Evolutionary conservation across 495 filamentous ascomycete species (phyloP).

Genomic region (Xylaria venustula): DNA sequence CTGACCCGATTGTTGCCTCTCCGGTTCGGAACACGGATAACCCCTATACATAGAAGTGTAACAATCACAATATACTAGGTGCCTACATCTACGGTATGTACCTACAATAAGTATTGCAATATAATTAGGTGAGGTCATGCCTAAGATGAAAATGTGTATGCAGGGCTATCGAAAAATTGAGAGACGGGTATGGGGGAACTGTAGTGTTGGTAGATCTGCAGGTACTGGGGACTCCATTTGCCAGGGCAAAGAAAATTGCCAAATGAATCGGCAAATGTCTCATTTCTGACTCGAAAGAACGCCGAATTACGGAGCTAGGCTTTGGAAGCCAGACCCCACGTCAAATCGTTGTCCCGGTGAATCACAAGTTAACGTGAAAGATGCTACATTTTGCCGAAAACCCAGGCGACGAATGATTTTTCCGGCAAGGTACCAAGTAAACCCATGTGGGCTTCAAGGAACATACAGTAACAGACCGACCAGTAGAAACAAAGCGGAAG

Average conservation of each 20-base stretch:
- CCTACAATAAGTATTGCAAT: too few species aligned
- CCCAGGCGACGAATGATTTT: neutral
- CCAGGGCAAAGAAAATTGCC: neutral
- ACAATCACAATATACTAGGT: neutral
- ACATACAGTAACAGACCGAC: neutral
- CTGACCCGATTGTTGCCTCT: neutral
- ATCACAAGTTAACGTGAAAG: neutral
- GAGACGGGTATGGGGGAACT: neutral
- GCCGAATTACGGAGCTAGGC: slow-evolving; percentile 9
- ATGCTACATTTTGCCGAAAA: neutral
- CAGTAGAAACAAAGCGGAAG: neutral
- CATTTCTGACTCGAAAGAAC: slow-evolving; percentile 8
- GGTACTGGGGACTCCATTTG: neutral
- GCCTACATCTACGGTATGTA: too few species aligned
- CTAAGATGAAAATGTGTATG: too few species aligned
- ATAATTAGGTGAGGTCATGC: too few species aligned
- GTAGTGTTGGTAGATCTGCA: neutral
- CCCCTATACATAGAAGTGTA: neutral
- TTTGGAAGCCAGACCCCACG: slow-evolving; percentile 2
- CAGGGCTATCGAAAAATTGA: too few species aligned
- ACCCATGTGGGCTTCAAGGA: neutral
- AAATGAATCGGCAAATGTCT: slow-evolving; percentile 1
- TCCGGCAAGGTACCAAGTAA: neutral
- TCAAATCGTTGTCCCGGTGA: neutral
- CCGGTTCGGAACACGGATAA: neutral